phyloP scores from a whole-genome alignment of 495 filamentous ascomycete species.

The Penicillium malachiteum region DNA sequence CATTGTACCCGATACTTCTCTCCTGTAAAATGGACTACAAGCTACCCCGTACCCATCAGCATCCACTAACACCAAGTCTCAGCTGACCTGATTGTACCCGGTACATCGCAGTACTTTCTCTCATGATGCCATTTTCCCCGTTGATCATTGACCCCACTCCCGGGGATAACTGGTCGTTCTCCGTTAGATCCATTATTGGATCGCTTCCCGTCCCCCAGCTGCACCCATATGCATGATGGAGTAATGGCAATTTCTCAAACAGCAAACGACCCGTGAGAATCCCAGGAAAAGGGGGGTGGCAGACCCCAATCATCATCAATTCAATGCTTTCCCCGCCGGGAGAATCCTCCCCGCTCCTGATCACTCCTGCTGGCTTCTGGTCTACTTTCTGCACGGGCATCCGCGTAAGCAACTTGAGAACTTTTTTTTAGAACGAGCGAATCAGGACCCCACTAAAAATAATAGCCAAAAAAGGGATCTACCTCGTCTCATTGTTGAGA shows the following conservation, averaged over 20 bases:
- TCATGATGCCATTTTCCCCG: conserved; percentile 5
- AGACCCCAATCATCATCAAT: background rate
- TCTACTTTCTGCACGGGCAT: background rate
- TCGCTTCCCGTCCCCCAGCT: background rate
- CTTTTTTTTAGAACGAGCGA: background rate
- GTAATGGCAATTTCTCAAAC: conserved; percentile 9
- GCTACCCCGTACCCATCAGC: conserved; percentile 27
- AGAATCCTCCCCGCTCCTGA: background rate
- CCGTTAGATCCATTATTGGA: conserved; percentile 10
- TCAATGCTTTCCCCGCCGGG: background rate
- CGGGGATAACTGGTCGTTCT: background rate
- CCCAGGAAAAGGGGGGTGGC: background rate
- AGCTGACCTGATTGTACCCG: conserved; percentile 12
- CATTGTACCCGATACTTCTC: conserved; percentile 14
- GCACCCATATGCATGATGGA: conserved; percentile 7
- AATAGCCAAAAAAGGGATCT: conserved; percentile 1
- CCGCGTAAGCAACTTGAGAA: conserved; percentile 7
- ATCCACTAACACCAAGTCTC: conserved; percentile 1
- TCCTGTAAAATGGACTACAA: conserved; percentile 1
- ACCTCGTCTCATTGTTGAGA: conserved; percentile 7
- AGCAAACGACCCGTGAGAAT: background rate
- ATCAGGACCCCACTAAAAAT: conserved; percentile 5
- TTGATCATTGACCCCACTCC: background rate
- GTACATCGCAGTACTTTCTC: conserved; percentile 7
- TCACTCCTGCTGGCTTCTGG: background rate